Evolutionary conservation across 495 filamentous ascomycete species (phyloP), one percentile per base, ranked within the genome.

Genomic region (Penicillium pulvis): DNA sequence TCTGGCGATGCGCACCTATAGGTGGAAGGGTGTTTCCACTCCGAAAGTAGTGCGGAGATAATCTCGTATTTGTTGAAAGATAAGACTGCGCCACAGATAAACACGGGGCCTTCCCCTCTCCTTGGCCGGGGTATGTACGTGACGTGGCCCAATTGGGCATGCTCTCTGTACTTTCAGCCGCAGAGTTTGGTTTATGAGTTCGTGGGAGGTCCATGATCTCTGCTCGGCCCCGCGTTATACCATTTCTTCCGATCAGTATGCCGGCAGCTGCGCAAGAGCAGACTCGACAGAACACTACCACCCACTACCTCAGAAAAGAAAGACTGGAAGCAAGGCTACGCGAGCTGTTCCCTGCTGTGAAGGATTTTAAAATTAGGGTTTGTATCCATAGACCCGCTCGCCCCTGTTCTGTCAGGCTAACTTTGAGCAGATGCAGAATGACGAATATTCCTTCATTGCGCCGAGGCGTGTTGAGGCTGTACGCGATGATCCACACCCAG

Each of bases 301-400:
- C 16, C 7, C 26, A 17, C 3, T 56, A 56, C 19, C 28, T 56
- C 12, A 49, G 17, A 26, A 41, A n/a, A 19, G 28, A 48, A 16
- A 24, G 24, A 24, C 35, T 53, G 0, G 31, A 41, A 16, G 31
- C 24, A 42, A 24, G 19, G 24, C 20, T 53, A 19, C n/a, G 33
- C 20, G 19, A 42, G 17, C 35, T 53, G 31, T 53, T 53, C 7
- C 33, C 51, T 19, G 33, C 20, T n/a, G 26, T 30, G 14, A 30
- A n/a, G 17, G 48, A 51, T 17, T 51, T 51, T 12, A 51, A 51
- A 9, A 51, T 51, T 31, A 30, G 28, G 48, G 48, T 51, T 26
- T 17, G 8, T 19, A 26, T 26, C 11, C 44, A 33, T 17, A 35
- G 6, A 17, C n/a, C 48, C 14, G 16, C 26, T 51, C 14, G n/a